Percentiles rank a stretch among this genome's conserved stretches.
phyloP scores from a whole-genome alignment of 2,329 filamentous ascomycete genomes.

The Pseudogymnoascus sp. region DNA sequence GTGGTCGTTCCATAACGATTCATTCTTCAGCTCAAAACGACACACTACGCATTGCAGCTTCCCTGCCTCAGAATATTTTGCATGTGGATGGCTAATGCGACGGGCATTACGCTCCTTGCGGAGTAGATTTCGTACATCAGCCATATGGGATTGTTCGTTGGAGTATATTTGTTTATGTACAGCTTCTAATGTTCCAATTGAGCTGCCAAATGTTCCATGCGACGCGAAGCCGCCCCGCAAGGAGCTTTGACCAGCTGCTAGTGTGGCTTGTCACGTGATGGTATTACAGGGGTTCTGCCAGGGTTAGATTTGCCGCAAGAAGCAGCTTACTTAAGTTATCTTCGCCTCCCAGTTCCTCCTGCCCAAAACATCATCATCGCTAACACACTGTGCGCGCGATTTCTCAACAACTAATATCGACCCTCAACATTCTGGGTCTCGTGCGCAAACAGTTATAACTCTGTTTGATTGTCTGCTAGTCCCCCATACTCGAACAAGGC shows the following conservation, averaged over 20 bases:
- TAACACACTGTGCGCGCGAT: not conserved
- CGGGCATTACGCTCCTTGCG: conserved; percentile 70
- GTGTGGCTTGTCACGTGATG: not conserved
- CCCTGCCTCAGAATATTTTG: conserved; percentile 60
- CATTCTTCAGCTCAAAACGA: conserved; percentile 55
- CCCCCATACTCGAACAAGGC: not conserved
- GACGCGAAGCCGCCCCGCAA: not conserved
- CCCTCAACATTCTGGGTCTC: not conserved
- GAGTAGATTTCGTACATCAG: conserved; percentile 72
- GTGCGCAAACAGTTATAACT: conserved; percentile 6
- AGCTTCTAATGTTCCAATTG: not conserved
- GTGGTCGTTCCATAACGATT: conserved; percentile 61
- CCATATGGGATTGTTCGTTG: conserved; percentile 43
- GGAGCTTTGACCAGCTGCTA: not conserved
- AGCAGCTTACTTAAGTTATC: conserved; percentile 5
- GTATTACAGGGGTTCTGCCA: not conserved
- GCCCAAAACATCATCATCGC: conserved; percentile 8
- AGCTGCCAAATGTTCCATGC: not conserved
- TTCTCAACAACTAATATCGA: not conserved
- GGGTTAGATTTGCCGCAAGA: not conserved
- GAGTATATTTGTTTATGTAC: not conserved
- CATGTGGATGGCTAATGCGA: conserved; percentile 63
- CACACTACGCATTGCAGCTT: conserved; percentile 63
- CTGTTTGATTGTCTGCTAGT: conserved; percentile 5
- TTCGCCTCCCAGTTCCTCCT: not conserved